Conservation (phyloP, 768 basidiomycete species). For the Calocera cornea region DNA sequence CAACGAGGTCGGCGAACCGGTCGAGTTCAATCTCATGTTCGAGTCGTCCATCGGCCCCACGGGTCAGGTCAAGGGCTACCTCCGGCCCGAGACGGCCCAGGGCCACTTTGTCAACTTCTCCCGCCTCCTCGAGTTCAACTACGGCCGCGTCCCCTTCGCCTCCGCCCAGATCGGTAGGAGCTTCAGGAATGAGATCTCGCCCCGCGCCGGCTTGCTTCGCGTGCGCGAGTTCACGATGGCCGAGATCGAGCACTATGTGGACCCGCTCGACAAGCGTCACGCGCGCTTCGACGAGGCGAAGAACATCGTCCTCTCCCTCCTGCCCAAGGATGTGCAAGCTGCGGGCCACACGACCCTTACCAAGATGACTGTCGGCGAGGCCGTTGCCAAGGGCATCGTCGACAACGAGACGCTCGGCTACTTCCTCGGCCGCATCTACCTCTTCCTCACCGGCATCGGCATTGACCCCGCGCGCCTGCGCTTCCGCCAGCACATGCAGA, state of each 20-base stretch:
- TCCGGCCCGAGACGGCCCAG: constrained; percentile 96
- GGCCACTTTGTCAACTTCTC: constrained; percentile 98
- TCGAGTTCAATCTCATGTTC: constrained; percentile 98
- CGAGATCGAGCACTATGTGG: constrained; percentile 98
- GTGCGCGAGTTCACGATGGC: constrained; percentile 99
- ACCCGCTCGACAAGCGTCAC: constrained; percentile 84
- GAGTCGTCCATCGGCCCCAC: constrained; percentile 94
- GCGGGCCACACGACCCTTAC: constrained; percentile 52
- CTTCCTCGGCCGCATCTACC: constrained; percentile 84
- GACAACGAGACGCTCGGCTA: constrained; percentile 97
- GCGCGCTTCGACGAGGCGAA: constrained; percentile 68
- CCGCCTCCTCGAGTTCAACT: constrained; percentile 94
- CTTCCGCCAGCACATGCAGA: constrained; percentile 96
- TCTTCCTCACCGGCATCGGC: constrained; percentile 82
- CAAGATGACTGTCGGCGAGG: constrained; percentile 71
- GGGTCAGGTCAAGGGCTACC: constrained; percentile 52
- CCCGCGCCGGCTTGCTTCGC: constrained; percentile 86
- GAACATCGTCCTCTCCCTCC: constrained; percentile 57
- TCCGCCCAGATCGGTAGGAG: constrained; percentile 92
- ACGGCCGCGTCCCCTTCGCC: constrained; percentile 89
- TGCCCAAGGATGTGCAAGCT: constrained; percentile 73
- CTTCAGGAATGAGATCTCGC: constrained; percentile 97
- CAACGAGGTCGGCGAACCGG: constrained; percentile 85
- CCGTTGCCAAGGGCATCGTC: constrained; percentile 70
- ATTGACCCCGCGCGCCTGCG: constrained; percentile 70